Evolutionary conservation across 192 early-diverging fungal genomes (phyloP), one percentile per base, ranked within the genome.

Genomic region (Linnemannia exigua): DNA sequence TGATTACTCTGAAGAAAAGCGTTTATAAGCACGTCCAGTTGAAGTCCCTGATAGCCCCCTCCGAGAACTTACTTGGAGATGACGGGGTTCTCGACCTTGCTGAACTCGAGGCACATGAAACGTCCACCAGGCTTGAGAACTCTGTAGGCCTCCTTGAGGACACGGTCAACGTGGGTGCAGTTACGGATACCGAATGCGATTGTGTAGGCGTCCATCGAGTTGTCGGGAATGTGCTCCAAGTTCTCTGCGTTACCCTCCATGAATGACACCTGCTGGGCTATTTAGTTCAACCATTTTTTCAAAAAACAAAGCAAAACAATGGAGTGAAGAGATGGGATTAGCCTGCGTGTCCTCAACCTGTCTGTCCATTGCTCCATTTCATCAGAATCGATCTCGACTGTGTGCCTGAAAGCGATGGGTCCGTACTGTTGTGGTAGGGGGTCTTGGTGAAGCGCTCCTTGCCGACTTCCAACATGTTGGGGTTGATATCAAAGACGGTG

Each of bases 121-220:
- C 98, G 93, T 52, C 98, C 98, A 11, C 98, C 98, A 3, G 95
- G 96, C 89, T 97, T 98, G 50, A 99, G 90, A 14, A 99, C 97
- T 54, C 98, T 93, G 89, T 96, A 95, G 1, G 98, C 98, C 88
- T 99, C 96, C 69, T 84, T 85, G 38, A 99, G 89, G 2, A 97
- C 98, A 16, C 88, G 90, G 76, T 98, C 97, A 31, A 97, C 91
- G 75, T 98, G 95, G 2, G 98, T 99, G 89, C 96, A 97, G 88
- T 99, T 99, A 78, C 98, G 93, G 79, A 99, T 99, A 28, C 98
- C 98, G 89, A 99, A 99, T 33, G 98, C 97, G 74, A 99, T 99
- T 4, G 98, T 97, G 84, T 98, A 99, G 1, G 94, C 95, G 84
- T 99, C 98, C 67, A 97, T 92, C 17, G 94, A 94, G 38, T 93